A percentile compares a stretch with the other conserved stretches of the same genome.
Conservation (phyloP, 371 early-diverging fungal genomes). For the Choanephora cucurbitarum region DNA sequence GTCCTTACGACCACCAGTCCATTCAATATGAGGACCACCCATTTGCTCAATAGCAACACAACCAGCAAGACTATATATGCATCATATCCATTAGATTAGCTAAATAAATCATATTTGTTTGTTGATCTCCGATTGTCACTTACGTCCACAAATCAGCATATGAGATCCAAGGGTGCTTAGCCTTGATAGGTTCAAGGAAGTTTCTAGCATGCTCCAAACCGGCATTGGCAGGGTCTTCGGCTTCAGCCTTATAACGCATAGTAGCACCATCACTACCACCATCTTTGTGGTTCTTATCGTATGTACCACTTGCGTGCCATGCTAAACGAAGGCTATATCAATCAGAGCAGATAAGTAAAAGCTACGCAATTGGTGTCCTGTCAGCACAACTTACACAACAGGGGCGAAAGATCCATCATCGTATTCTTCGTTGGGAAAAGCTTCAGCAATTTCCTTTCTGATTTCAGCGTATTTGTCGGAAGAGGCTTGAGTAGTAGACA, state of each 20-base stretch:
- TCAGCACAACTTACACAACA: constrained; percentile 52
- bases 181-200: constrained; percentile 78
- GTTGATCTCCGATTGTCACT: too few relatives aligned
- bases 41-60: constrained; percentile 82
- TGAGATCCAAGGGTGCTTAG: constrained; percentile 68
- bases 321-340: constrained; percentile 72
- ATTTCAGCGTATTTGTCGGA: constrained; percentile 53
- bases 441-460: constrained; percentile 59
- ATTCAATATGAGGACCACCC: constrained; percentile 79
- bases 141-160: constrained; percentile 86
- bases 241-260: constrained; percentile 72
- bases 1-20: constrained; percentile 82
- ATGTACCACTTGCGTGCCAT: constrained; percentile 89
- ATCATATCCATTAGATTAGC: constrained; percentile 37
- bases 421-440: constrained; percentile 65
- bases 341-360: constrained; percentile 1
- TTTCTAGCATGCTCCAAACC: constrained; percentile 74
- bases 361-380: constrained; percentile 1
- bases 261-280: constrained; percentile 87
- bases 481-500: constrained; percentile 46
- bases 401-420: constrained; percentile 88
- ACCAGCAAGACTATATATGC: constrained; percentile 65
- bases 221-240: constrained; percentile 76
- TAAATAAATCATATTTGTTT: too few relatives aligned
- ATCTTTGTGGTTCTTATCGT: constrained; percentile 62